Percentiles rank a stretch among this genome's conserved stretches.
These are phyloP conservation scores for Patellaria atrata DNA, from an alignment of 495 filamentous ascomycete genomes.

Conservation along the genomic window DNA sequence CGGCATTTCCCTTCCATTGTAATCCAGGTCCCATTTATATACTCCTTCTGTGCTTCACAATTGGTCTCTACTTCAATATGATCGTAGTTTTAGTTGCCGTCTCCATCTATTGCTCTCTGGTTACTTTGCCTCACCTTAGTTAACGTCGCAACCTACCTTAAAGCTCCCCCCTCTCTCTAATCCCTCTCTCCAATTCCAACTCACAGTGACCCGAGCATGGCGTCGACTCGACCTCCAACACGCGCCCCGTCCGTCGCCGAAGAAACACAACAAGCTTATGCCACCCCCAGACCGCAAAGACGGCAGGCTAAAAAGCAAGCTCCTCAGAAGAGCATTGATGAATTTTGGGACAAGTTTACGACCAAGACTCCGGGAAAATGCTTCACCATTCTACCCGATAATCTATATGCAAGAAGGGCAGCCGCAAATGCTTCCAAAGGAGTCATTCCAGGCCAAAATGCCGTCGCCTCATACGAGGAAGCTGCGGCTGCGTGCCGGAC, in stretches of 20 bases:
- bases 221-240: constrained; percentile 15
- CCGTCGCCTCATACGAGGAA: constrained; percentile 54
- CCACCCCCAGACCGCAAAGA: constrained; percentile 6
- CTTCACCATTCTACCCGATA: constrained; percentile 58
- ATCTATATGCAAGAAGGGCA: constrained; percentile 52
- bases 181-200: no score
- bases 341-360: constrained; percentile 69
- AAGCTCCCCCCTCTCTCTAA: no score
- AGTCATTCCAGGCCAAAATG: constrained; percentile 38
- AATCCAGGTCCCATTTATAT: no score
- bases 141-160: no score
- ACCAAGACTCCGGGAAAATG: constrained; percentile 49
- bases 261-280: constrained; percentile 7
- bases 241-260: constrained; percentile 13
- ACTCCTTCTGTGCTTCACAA: no score
- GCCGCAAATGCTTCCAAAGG: constrained; percentile 37
- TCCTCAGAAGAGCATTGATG: constrained; percentile 57
- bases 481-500: constrained; percentile 51
- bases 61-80: no score
- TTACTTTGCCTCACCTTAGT: no score
- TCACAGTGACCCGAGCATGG: no score
- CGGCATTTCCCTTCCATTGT: no score
- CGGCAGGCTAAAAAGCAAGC: constrained; percentile 33
- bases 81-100: no score
- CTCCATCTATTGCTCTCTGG: no score